Evolutionary conservation across 805 yeast genomes (phyloP).

Genomic region (Wickerhamiella brachini): DNA sequence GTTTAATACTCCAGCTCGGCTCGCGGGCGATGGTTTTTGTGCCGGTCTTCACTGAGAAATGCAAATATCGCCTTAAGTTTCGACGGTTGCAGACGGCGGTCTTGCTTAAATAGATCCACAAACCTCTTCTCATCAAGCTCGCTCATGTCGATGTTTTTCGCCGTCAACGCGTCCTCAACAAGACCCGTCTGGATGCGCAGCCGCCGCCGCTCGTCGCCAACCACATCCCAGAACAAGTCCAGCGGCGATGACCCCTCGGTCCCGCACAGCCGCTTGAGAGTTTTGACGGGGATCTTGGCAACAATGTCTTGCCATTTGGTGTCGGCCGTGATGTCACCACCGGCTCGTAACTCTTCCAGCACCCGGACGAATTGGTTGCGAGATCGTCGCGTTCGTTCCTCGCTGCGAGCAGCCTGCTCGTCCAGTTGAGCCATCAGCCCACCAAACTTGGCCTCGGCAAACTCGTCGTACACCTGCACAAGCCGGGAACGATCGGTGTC

Average conservation of each 20-base stretch:
- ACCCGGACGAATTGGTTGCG: neutral
- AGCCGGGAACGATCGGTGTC: neutral
- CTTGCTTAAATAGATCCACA: neutral
- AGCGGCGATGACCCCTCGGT: conserved; percentile 5
- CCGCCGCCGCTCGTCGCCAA: neutral
- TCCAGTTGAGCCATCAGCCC: neutral
- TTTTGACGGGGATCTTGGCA: neutral
- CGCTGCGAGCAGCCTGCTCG: neutral
- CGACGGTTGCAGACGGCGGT: neutral
- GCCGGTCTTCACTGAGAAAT: neutral
- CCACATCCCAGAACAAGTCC: conserved; percentile 3
- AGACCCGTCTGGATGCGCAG: conserved; percentile 1
- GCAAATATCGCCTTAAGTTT: neutral
- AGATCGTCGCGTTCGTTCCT: neutral
- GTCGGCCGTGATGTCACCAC: neutral
- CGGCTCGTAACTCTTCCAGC: neutral
- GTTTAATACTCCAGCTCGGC: neutral
- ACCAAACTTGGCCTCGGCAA: neutral
- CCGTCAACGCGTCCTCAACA: neutral
- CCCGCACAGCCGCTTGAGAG: neutral
- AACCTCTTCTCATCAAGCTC: neutral
- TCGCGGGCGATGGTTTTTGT: neutral
- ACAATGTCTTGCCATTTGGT: conserved; percentile 3
- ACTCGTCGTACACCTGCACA: neutral
- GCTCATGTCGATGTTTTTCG: neutral